Evolutionary conservation across 2,329 filamentous ascomycete genomes (phyloP).

Genomic region (Lachnellula arida): DNA sequence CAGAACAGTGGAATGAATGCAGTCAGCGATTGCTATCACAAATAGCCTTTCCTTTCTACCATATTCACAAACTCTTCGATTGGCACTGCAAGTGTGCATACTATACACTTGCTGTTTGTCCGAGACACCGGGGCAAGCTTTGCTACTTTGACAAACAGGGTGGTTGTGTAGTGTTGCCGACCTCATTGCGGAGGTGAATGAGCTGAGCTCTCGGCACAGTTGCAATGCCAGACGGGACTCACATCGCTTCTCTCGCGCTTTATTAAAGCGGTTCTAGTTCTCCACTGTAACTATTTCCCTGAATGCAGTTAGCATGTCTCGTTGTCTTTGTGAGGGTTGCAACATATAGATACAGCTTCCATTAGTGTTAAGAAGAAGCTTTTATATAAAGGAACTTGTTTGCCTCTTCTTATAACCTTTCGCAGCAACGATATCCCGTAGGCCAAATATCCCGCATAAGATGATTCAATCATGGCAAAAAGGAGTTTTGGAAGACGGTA

Average conservation of each 20-base stretch:
- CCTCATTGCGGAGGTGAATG: slow-evolving; percentile 31
- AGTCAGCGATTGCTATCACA: slow-evolving; percentile 3
- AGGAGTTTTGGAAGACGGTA: slow-evolving; percentile 7
- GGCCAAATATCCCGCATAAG: slow-evolving; percentile 30
- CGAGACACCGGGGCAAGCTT: slow-evolving; percentile 14
- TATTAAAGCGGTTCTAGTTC: slow-evolving; percentile 18
- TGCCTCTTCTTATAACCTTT: slow-evolving; percentile 32
- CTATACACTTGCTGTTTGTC: slow-evolving; percentile 8
- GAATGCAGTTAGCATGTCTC: too few relatives aligned
- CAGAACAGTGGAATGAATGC: slow-evolving; percentile 1
- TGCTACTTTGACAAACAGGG: slow-evolving; percentile 18
- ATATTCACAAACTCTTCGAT: slow-evolving; percentile 11
- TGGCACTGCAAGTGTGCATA: neutral
- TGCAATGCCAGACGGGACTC: slow-evolving; percentile 43
- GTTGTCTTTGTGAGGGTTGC: too few relatives aligned
- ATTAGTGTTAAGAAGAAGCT: too few relatives aligned
- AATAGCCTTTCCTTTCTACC: slow-evolving; percentile 1
- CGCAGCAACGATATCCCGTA: slow-evolving; percentile 30
- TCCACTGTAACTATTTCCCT: too few relatives aligned
- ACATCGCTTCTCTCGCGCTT: slow-evolving; percentile 34
- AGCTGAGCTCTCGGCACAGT: slow-evolving; percentile 18
- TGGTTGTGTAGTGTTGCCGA: slow-evolving; percentile 18
- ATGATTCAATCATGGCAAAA: slow-evolving; percentile 5
- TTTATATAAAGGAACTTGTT: too few relatives aligned
- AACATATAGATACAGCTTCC: too few relatives aligned